Evolutionary conservation across 1,139 yeast species (phyloP).

Genomic region (Arxiozyma slooffiae): DNA sequence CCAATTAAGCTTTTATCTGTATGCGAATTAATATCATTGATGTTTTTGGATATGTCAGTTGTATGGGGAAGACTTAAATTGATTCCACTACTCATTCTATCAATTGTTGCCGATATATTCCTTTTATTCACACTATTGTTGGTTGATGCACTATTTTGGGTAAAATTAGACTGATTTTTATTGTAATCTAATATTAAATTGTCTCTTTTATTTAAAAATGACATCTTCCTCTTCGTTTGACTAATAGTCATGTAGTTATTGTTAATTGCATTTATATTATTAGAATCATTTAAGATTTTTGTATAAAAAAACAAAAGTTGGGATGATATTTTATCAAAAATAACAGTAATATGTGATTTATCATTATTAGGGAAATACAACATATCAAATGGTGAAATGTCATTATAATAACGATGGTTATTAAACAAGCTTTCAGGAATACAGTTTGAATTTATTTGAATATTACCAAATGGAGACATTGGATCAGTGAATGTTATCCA

Average conservation of each 20-base stretch:
- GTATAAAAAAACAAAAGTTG: constrained; percentile 24
- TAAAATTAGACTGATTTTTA: background rate
- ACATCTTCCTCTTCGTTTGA: constrained; percentile 11
- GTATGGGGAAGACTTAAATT: background rate
- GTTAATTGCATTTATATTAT: constrained; percentile 3
- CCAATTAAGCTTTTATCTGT: background rate
- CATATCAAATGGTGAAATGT: constrained; percentile 11
- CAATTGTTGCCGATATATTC: constrained; percentile 20
- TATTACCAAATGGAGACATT: constrained; percentile 27
- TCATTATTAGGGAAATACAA: constrained; percentile 19
- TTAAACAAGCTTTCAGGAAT: background rate
- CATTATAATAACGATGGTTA: constrained; percentile 7
- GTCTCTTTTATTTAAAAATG: constrained; percentile 17
- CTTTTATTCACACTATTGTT: constrained; percentile 2
- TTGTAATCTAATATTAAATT: background rate
- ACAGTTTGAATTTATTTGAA: constrained; percentile 16
- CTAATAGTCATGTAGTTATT: constrained; percentile 9
- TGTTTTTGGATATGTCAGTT: constrained; percentile 4
- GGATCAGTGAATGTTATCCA: constrained; percentile 29
- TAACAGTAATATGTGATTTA: constrained; percentile 19
- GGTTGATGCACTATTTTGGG: background rate
- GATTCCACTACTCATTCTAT: constrained; percentile 21
- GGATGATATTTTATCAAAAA: constrained; percentile 14
- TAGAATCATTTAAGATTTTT: constrained; percentile 10
- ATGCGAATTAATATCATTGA: constrained; percentile 7